phyloP scores from a whole-genome alignment of 1,284 basidiomycete genomes.

The Ceratobasidium sp. region DNA sequence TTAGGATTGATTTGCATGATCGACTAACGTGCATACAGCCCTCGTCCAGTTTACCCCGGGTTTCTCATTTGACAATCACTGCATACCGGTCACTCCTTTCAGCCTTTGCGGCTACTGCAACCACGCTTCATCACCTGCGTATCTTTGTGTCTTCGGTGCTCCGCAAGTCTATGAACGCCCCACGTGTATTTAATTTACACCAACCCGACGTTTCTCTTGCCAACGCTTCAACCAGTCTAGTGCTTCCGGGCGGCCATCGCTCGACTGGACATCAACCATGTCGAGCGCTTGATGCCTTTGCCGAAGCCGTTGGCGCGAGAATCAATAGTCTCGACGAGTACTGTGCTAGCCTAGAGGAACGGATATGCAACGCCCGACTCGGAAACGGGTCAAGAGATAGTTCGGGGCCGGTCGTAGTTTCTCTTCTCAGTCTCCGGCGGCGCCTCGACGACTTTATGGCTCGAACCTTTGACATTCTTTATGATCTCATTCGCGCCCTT shows the following conservation, averaged over 20 bases:
- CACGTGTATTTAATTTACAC: slow-evolving; percentile 33
- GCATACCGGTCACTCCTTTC: slow-evolving; percentile 68
- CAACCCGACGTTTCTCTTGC: slow-evolving; percentile 42
- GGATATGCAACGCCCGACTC: slow-evolving; percentile 61
- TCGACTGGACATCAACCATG: slow-evolving; percentile 49
- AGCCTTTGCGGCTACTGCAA: slow-evolving; percentile 62
- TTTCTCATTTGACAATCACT: slow-evolving; percentile 67
- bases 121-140: slow-evolving; percentile 65
- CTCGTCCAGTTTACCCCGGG: slow-evolving; percentile 59
- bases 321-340: slow-evolving; percentile 66
- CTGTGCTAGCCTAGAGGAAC: slow-evolving; percentile 72
- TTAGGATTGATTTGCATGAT: background rate
- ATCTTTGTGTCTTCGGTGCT: slow-evolving; percentile 61
- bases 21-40: slow-evolving; percentile 51
- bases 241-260: slow-evolving; percentile 39
- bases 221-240: slow-evolving; percentile 21
- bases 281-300: slow-evolving; percentile 78
- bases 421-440: slow-evolving; percentile 68
- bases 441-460: slow-evolving; percentile 63
- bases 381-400: slow-evolving; percentile 52
- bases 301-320: slow-evolving; percentile 69
- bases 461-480: slow-evolving; percentile 62
- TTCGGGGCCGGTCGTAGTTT: slow-evolving; percentile 57
- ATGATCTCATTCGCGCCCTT: slow-evolving; percentile 36
- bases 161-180: slow-evolving; percentile 46